These are phyloP conservation scores for Nissolia schottii DNA, from an alignment of 306 rosid genomes.

Conservation along the genomic window DNA sequence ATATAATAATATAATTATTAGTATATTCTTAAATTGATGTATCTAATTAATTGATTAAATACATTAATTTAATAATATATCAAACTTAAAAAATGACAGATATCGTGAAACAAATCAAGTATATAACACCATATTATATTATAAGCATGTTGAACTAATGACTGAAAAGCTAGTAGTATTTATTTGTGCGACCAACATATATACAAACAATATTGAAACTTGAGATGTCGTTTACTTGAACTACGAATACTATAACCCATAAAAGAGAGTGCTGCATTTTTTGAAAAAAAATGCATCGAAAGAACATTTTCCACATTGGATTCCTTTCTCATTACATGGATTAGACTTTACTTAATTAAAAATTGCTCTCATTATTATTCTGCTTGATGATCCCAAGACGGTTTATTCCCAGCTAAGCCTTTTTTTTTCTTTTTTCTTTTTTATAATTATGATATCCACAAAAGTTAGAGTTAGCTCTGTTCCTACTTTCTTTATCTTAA, in stretches of 20 bases:
- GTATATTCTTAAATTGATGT: too few species aligned
- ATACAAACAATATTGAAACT: conserved; percentile 41
- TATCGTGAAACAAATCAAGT: too few species aligned
- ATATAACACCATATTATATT: not conserved
- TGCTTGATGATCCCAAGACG: conserved; percentile 51
- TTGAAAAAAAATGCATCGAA: not conserved
- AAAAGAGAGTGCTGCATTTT: conserved; percentile 35
- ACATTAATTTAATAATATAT: too few species aligned
- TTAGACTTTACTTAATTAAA: conserved; percentile 28
- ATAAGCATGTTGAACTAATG: not conserved
- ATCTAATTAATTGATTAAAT: too few species aligned
- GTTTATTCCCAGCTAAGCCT: conserved; percentile 11
- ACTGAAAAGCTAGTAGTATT: conserved; percentile 15
- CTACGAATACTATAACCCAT: conserved; percentile 22
- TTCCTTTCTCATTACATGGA: conserved; percentile 55
- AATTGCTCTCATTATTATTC: conserved; percentile 21
- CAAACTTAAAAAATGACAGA: too few species aligned
- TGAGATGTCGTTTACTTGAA: conserved; percentile 32
- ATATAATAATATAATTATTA: too few species aligned
- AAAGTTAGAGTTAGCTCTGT: conserved; percentile 8
- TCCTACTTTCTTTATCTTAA: conserved; percentile 24
- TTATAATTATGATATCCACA: conserved; percentile 11
- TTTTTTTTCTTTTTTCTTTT: too few species aligned
- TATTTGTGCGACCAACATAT: not conserved
- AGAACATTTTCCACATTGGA: conserved; percentile 47